Base-by-base conservation (phyloP, 352 stramenopile species). In the Hyphochytrium catenoides region DNA sequence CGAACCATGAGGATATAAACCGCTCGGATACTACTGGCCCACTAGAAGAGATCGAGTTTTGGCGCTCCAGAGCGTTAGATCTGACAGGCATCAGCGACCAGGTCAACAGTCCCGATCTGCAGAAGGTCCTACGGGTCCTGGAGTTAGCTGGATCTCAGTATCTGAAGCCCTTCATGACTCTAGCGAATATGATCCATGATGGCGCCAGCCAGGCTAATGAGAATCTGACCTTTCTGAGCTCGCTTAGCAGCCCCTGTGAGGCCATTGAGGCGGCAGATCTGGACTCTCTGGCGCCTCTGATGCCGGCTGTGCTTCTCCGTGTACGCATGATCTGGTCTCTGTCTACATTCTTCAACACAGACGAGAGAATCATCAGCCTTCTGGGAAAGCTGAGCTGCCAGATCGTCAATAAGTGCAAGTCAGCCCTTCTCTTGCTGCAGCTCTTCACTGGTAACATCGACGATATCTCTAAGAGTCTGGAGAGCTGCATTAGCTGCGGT, bases 1-100 rank as follows among this genome's bases (percentile, higher is more conserved):
- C 90, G 48, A 93, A 89, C 47, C 81, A 95, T 39, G 74, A 94
- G 51, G 89, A 87, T 25, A 70, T 62, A 0, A 62, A 87, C 35
- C 70, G 90, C 34, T 66, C 72, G 0, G 82, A 94, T 41, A 81
- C 63, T 2, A 64, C 76, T 0, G 81, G 83, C 0, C 83, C 83
- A 2, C 46, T 95, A 0, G 75, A 94, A 46, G 83, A 95, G 54
- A 92, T 95, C 46, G 79, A 93, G 41, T 95, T 94, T 46, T 94
- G 83, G 83, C 61, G 84, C 19, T 66, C 74, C 35, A 73, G 83
- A 8, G 90, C 74, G 0, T 51, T 88, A 41, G 82, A 94, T 43
- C 47, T 95, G 2, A 88, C 68, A 4, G 78, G 81, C 2, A 94
- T 95, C 41, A 89, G 72, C 6, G 74, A 89, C 17, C 83, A 95